Percentiles rank a stretch among this genome's conserved stretches.
Evolutionary conservation across 495 filamentous ascomycete species (phyloP).

Genomic region (Aspergillus affinis): DNA sequence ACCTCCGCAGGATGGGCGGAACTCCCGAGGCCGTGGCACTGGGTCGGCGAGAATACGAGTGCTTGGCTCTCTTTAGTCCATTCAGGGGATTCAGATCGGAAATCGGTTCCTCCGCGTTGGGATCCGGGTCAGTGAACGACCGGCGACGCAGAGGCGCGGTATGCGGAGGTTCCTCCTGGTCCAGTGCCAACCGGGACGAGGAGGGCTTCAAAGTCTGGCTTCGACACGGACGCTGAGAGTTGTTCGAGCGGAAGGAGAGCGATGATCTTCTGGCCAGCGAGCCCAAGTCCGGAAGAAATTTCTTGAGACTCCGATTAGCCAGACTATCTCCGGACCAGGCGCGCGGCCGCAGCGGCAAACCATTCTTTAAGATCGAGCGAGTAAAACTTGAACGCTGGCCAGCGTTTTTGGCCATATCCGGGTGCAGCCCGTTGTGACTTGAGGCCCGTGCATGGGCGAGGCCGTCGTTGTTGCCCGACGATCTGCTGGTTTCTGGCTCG

Average conservation of each 20-base stretch:
- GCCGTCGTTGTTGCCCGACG: neutral
- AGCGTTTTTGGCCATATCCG: constrained; percentile 1
- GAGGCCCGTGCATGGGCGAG: constrained; percentile 1
- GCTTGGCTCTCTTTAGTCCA: constrained; percentile 31
- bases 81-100: constrained; percentile 33
- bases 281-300: constrained; percentile 43
- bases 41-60: constrained; percentile 33
- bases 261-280: constrained; percentile 50
- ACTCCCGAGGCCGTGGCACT: constrained; percentile 25
- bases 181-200: constrained; percentile 16
- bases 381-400: constrained; percentile 36
- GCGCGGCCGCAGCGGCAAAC: constrained; percentile 39
- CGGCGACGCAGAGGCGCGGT: constrained; percentile 8
- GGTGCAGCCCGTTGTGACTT: constrained; percentile 5
- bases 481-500: constrained; percentile 2
- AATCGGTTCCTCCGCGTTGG: constrained; percentile 20
- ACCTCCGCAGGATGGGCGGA: constrained; percentile 52
- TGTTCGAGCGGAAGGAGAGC: constrained; percentile 39
- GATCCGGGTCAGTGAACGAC: constrained; percentile 11
- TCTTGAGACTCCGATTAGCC: constrained; percentile 23
- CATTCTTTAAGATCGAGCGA: constrained; percentile 38
- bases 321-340: constrained; percentile 40
- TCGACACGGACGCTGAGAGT: constrained; percentile 29
- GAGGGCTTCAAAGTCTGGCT: constrained; percentile 31
- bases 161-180: constrained; percentile 8